Conservation (phyloP, 1,284 basidiomycete species). For the Ustilago curta region DNA sequence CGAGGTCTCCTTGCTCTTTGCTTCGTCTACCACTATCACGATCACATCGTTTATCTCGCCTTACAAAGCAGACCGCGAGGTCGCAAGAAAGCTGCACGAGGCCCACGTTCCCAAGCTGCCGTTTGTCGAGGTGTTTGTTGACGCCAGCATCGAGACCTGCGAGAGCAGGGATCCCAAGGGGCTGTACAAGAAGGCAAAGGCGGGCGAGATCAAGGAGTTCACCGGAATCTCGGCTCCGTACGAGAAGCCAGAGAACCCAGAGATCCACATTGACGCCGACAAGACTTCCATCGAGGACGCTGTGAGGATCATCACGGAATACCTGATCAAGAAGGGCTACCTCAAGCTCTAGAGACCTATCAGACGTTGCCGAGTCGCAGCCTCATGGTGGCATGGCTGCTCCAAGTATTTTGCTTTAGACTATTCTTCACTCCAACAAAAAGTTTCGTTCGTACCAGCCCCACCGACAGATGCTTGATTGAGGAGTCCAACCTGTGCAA, state of each 20-base stretch:
- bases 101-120: conserved; percentile 75
- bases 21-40: conserved; percentile 84
- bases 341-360: conserved; percentile 36
- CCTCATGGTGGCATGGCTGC: too few species aligned
- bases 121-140: conserved; percentile 92
- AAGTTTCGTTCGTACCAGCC: too few species aligned
- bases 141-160: conserved; percentile 88
- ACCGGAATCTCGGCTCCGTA: conserved; percentile 98
- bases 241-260: conserved; percentile 85
- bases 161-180: conserved; percentile 97
- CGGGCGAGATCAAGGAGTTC: conserved; percentile 98
- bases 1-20: conserved; percentile 95
- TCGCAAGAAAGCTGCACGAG: conserved; percentile 84
- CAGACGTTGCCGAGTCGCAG: too few species aligned
- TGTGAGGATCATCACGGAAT: conserved; percentile 83
- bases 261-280: conserved; percentile 92
- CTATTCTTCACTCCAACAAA: too few species aligned
- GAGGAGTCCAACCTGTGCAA: too few species aligned
- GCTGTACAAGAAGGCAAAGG: conserved; percentile 94
- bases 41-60: conserved; percentile 99
- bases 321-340: conserved; percentile 76
- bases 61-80: conserved; percentile 84
- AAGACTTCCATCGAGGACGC: conserved; percentile 82
- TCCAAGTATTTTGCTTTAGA: not conserved
- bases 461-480: too few species aligned